These are phyloP conservation scores for Arthrobotrys conoides DNA, from an alignment of 2,329 filamentous ascomycete species.

Conservation along the genomic window DNA sequence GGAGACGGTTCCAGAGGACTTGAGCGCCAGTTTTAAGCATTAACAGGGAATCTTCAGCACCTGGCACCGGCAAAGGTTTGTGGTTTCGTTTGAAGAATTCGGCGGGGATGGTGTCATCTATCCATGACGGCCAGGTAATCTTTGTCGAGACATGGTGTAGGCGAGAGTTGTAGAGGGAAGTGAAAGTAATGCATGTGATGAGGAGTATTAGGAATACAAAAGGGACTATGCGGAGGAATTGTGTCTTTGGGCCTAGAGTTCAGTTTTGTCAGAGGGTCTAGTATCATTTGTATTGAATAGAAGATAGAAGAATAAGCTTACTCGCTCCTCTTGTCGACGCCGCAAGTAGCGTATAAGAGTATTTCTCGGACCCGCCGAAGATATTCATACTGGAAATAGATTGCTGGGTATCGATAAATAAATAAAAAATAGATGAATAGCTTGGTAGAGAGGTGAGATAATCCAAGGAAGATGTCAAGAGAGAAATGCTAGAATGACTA, in stretches of 20 bases:
- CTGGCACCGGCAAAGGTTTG: conserved; percentile 32
- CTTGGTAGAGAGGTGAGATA: background rate
- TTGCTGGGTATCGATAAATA: background rate
- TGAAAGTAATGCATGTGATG: conserved; percentile 26
- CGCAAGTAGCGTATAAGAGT: conserved; percentile 27
- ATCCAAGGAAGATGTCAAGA: background rate
- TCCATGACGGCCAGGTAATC: conserved; percentile 36
- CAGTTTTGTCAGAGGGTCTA: background rate
- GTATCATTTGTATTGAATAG: background rate
- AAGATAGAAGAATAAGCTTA: conserved; percentile 3
- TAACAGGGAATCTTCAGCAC: conserved; percentile 69
- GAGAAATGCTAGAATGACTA: conserved; percentile 11
- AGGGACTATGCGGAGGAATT: conserved; percentile 32
- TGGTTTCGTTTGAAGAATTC: conserved; percentile 45
- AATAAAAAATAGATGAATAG: background rate
- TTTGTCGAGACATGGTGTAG: background rate
- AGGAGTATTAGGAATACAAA: conserved; percentile 15
- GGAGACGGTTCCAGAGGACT: conserved; percentile 71
- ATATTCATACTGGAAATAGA: conserved; percentile 16
- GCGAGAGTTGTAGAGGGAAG: conserved; percentile 26
- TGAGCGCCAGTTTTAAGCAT: conserved; percentile 74
- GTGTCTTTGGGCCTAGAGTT: conserved; percentile 27
- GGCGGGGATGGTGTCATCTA: conserved; percentile 46
- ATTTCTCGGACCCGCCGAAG: conserved; percentile 50
- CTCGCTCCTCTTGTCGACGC: conserved; percentile 33